Evolutionary conservation across 225 moss, liverwort and hornwort genomes (phyloP).

Genomic region (Bryoerythrophyllum caledonicum): DNA sequence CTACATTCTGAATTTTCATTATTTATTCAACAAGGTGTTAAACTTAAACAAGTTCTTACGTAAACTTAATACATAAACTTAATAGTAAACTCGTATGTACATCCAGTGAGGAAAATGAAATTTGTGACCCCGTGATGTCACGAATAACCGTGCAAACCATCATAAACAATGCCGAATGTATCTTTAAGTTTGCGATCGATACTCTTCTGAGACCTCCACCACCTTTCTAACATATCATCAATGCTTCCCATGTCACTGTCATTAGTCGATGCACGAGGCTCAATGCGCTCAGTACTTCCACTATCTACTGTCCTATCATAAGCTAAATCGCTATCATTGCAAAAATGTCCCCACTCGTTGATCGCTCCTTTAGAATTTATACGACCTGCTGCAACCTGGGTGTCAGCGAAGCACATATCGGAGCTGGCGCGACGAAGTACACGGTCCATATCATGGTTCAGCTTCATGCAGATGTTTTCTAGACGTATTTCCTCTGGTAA

Average conservation of each 20-base stretch:
- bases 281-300: too few species aligned
- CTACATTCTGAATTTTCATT: too few species aligned
- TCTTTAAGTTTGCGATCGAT: slow-evolving; percentile 49
- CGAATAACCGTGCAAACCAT: too few species aligned
- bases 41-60: too few species aligned
- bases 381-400: slow-evolving; percentile 34
- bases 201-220: slow-evolving; percentile 44
- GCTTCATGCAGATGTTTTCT: slow-evolving; percentile 43
- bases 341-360: too few species aligned
- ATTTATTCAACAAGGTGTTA: too few species aligned
- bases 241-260: slow-evolving; percentile 35
- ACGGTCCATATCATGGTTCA: slow-evolving; percentile 40
- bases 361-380: slow-evolving; percentile 17
- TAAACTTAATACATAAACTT: too few species aligned
- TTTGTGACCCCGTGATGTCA: too few species aligned
- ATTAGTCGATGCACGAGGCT: slow-evolving; percentile 22
- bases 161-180: slow-evolving; percentile 40
- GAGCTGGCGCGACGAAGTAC: slow-evolving; percentile 50
- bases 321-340: too few species aligned
- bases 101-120: too few species aligned
- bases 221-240: slow-evolving; percentile 47
- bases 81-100: too few species aligned
- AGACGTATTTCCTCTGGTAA: slow-evolving; percentile 47
- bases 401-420: slow-evolving; percentile 60
- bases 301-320: background rate